Evolutionary conservation across 2,329 filamentous ascomycete genomes (phyloP), one percentile per base, ranked within the genome.

Genomic region (Verticillium isaacii): DNA sequence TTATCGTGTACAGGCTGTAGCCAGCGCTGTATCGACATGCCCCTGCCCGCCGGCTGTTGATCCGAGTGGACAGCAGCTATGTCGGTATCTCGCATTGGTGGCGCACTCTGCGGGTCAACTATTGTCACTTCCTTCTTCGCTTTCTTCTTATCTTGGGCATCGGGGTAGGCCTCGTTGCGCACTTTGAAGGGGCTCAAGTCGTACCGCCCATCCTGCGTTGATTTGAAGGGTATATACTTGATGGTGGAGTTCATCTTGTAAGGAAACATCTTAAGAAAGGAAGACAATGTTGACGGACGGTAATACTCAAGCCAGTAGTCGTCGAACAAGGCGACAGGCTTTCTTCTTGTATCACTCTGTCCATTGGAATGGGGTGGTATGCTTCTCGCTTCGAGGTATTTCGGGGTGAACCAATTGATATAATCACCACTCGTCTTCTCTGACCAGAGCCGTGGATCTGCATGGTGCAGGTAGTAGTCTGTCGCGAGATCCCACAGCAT

Each of bases 271-370:
- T 97, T 99, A 15, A 89, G 85, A 67, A 98, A 92, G 0, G 92
- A 95, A 0, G 95, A 97, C 1, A 98, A 78, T 0, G 91, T 91
- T 8, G 91, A 83, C 0, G 95, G 95, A 15, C 93, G 88, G 72
- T 99, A 99, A 74, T 97, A 98, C 73, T 99, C 95, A 8, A 95
- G 81, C 95, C 95, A 99, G 75, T 97, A 99, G 74, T 98, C 93
- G 71, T 98, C 94, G 63, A 92, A 92, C 63, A 84, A 86, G 3
- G 82, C 78, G 3, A 90, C 76, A 7, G 79, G 78, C 64, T 80
- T 82, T 32, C 73, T 72, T 14, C 67, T 66, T 8, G 72, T 66
- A 25, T 78, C 73, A 39, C 74, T 72, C 3, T 76, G 76, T 25
- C 8, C 11, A 11, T 52, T 14, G 9, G 8, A 23, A 8, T 23